phyloP scores from a whole-genome alignment of 768 basidiomycete genomes.

The Ramaria sp. region DNA sequence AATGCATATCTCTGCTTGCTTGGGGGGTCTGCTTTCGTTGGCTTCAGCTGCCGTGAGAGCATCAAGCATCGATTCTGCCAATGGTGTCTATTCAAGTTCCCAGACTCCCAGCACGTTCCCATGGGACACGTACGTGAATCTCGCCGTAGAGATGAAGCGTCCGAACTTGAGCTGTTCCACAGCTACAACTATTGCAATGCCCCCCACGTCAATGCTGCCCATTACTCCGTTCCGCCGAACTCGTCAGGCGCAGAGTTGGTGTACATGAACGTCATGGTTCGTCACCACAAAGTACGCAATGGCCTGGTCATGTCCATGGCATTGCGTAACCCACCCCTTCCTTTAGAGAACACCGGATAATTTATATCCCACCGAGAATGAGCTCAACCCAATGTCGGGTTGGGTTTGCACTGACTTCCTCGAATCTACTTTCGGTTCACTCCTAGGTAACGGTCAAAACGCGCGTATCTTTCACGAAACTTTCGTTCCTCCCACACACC shows the following conservation, averaged over 20 bases:
- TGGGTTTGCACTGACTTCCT: slow-evolving; percentile 33
- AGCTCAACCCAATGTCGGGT: slow-evolving; percentile 25
- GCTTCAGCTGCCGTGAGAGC: not conserved
- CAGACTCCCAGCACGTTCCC: slow-evolving; percentile 28
- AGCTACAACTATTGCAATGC: slow-evolving; percentile 43
- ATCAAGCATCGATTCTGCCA: slow-evolving; percentile 5
- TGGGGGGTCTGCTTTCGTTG: not conserved
- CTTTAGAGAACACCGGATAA: slow-evolving; percentile 39
- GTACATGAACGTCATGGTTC: slow-evolving; percentile 32
- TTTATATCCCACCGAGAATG: slow-evolving; percentile 32
- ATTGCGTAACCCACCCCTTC: not conserved
- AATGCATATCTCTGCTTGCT: not conserved
- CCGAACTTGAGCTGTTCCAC: not conserved
- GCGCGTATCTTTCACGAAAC: slow-evolving; percentile 31
- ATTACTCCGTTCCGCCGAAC: slow-evolving; percentile 24
- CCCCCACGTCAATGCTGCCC: slow-evolving; percentile 30
- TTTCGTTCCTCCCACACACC: slow-evolving; percentile 29
- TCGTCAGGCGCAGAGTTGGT: slow-evolving; percentile 22
- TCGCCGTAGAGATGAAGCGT: no score
- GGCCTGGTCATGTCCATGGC: not conserved
- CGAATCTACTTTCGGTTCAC: slow-evolving; percentile 28
- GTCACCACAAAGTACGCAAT: slow-evolving; percentile 36
- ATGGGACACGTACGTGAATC: slow-evolving; percentile 29
- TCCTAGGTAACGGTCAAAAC: slow-evolving; percentile 13
- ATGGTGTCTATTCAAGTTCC: slow-evolving; percentile 37